A percentile compares a stretch with the other conserved stretches of the same genome.
phyloP scores from a whole-genome alignment of 352 stramenopile genomes.

The Albugo laibachii region DNA sequence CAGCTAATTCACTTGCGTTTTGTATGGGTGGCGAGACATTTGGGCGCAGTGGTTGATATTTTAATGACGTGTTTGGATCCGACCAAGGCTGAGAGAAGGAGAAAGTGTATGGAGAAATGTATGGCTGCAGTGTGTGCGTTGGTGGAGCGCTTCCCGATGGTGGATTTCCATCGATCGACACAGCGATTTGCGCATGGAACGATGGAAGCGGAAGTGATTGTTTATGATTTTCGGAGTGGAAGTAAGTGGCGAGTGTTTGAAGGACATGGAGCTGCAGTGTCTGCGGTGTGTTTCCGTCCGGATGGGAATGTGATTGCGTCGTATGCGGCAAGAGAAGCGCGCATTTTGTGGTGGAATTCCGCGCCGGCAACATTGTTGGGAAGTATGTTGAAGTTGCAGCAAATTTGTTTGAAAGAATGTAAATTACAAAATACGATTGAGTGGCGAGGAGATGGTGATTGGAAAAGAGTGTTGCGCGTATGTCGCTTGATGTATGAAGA shows the following conservation, averaged over 20 bases:
- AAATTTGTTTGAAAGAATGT: constrained; percentile 72
- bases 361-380: constrained; percentile 54
- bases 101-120: constrained; percentile 52
- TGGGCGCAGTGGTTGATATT: constrained; percentile 66
- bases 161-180: constrained; percentile 76
- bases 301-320: constrained; percentile 69
- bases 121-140: constrained; percentile 65
- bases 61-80: constrained; percentile 73
- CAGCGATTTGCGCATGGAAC: constrained; percentile 69
- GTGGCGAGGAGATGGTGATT: constrained; percentile 20
- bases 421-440: constrained; percentile 19
- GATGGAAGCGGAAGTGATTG: constrained; percentile 76
- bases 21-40: constrained; percentile 62
- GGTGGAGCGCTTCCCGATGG: constrained; percentile 69
- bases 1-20: constrained; percentile 72
- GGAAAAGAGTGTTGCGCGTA: constrained; percentile 71
- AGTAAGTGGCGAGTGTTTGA: constrained; percentile 80
- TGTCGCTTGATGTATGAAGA: constrained; percentile 55
- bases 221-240: constrained; percentile 72
- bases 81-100: constrained; percentile 60
- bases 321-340: constrained; percentile 56
- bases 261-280: constrained; percentile 50
- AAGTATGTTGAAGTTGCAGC: constrained; percentile 75
- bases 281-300: constrained; percentile 38
- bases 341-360: constrained; percentile 74